Base-by-base conservation (phyloP, 1,284 basidiomycete genomes). In the Hypsizygus ulmarius region DNA sequence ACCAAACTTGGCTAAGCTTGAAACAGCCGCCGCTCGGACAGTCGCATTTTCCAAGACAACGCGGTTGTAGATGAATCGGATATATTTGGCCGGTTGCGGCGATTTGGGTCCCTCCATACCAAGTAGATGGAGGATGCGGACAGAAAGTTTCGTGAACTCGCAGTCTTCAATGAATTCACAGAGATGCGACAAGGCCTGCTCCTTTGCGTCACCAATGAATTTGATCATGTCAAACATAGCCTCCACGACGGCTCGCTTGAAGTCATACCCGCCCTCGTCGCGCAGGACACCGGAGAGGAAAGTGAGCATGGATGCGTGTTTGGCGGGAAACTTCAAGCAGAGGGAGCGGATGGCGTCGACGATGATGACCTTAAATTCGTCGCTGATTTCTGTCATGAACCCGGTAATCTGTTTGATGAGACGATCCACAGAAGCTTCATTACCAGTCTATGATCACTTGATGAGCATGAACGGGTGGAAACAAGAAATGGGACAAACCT, bases 201-300 rank as follows among this genome's bases (percentile, higher is more conserved):
- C 97, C 70, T 97, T 97, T 73, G 88, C 92, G 51, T 98, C 96
- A 39, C 77, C 74, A 62, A 99, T 97, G 72, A 86, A 97, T 68
- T 96, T 97, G 79, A 99, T 93, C 97, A 99, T 99, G 70, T 99
- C 96, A 68, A 99, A 99, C 66, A 99, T 99, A 38, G 97, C 96
- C 69, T 99, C 97, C 33, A 99, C 96, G 37, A 99, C 94, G 2
- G 96, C 93, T 40, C 95, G 90, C 75, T 99, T 99, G 79, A 98
- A 99, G 65, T 99, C 97, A 70, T 98, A 99, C 15, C 97, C 97
- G 48, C 97, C 97, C 70, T 99, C 97, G 63, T 97, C 95, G 37
- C 94, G 84, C 36, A 97, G 79, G 16, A 97, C 90, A 39, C 93
- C 92, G 39, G 92, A 93, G 28, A 97, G 79, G 84, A 97, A 97